Evolutionary conservation across 495 filamentous ascomycete species (phyloP).

Genomic region (Trichoderma gamsii): DNA sequence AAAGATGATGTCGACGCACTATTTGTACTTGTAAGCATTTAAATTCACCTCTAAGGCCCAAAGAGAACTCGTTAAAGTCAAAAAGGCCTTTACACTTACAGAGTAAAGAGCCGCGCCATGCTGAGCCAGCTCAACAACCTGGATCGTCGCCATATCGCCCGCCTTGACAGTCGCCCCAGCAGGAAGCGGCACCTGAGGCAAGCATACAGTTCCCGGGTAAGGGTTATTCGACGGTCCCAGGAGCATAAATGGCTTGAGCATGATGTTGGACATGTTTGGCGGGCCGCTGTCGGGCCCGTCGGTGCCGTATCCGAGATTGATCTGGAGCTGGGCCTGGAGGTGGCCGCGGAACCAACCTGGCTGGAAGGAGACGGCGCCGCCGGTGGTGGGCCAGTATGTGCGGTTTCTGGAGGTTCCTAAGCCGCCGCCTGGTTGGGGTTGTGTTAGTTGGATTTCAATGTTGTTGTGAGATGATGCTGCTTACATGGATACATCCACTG

Average conservation of each 20-base stretch:
- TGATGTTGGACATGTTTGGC: conserved; percentile 80
- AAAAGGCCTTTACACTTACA: conserved; percentile 48
- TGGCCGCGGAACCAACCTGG: conserved; percentile 96
- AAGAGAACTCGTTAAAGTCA: background rate
- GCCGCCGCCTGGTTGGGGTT: conserved; percentile 65
- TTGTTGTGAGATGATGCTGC: conserved; percentile 29
- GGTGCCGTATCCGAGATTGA: conserved; percentile 88
- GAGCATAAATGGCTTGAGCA: conserved; percentile 81
- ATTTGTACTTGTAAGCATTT: background rate
- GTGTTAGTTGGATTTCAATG: background rate
- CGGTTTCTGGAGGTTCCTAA: conserved; percentile 73
- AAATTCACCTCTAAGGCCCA: no score
- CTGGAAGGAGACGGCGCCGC: conserved; percentile 81
- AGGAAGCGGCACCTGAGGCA: conserved; percentile 87
- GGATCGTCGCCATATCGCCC: conserved; percentile 91
- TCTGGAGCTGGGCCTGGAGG: conserved; percentile 74
- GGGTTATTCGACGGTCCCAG: conserved; percentile 72
- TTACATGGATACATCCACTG: conserved; percentile 98
- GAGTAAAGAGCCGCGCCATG: conserved; percentile 90
- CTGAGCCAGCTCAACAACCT: conserved; percentile 80
- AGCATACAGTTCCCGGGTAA: conserved; percentile 81
- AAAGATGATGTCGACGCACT: conserved; percentile 89
- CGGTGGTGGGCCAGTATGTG: conserved; percentile 82
- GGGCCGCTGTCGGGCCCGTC: conserved; percentile 52
- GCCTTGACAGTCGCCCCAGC: conserved; percentile 60